Percentiles rank a stretch among this genome's conserved stretches.
Conservation (phyloP, 495 filamentous ascomycete genomes). For the Aspergillus funiculosus region DNA sequence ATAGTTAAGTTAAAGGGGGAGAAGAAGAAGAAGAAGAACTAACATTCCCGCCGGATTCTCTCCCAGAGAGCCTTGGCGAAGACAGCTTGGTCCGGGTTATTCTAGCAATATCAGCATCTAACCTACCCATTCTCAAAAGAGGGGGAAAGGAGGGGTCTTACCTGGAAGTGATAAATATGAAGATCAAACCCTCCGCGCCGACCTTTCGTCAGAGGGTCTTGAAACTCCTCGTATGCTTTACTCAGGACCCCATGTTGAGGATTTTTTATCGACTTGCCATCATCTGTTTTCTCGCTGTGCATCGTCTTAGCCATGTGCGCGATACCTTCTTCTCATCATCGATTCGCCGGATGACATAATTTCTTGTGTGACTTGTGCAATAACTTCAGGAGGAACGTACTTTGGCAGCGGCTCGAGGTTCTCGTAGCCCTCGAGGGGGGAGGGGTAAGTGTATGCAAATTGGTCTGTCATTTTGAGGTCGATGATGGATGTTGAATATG, state of each 20-base stretch:
- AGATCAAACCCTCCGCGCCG: slow-evolving; percentile 62
- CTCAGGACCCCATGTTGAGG: slow-evolving; percentile 51
- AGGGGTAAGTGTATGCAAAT: slow-evolving; percentile 49
- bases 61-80: slow-evolving; percentile 71
- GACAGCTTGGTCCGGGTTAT: slow-evolving; percentile 52
- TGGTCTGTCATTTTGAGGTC: slow-evolving; percentile 29
- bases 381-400: slow-evolving; percentile 40
- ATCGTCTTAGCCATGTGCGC: not conserved
- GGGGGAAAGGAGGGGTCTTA: slow-evolving; percentile 7
- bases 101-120: slow-evolving; percentile 32
- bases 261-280: slow-evolving; percentile 64
- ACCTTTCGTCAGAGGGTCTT: slow-evolving; percentile 57
- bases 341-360: not conserved
- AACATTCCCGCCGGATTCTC: slow-evolving; percentile 75
- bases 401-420: slow-evolving; percentile 53
- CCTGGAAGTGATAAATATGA: slow-evolving; percentile 72
- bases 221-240: slow-evolving; percentile 59
- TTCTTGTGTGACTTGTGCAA: no score
- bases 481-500: not conserved
- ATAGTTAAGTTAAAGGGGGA: not conserved
- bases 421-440: slow-evolving; percentile 63
- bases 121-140: no score
- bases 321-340: slow-evolving; percentile 1
- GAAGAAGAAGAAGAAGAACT: slow-evolving; percentile 14
- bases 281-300: slow-evolving; percentile 43